Percentiles rank a stretch among this genome's conserved stretches.
Conservation (phyloP, 441 rosid genomes). For the Euphorbia corollata region DNA sequence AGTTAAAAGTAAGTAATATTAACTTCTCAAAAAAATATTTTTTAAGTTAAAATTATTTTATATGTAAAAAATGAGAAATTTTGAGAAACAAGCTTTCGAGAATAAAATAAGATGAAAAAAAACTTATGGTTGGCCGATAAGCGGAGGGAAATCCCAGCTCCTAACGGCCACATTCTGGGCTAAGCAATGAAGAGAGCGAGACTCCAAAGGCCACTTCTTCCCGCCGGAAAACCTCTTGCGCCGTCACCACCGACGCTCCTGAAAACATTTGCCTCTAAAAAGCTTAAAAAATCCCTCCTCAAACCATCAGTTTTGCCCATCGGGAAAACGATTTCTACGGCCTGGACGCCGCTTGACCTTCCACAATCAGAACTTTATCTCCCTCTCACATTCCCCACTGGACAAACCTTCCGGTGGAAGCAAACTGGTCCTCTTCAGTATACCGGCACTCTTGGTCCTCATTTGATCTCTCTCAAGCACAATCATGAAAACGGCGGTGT, state of each 20-base stretch:
- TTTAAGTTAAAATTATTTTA: too few species aligned
- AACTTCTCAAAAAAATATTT: too few species aligned
- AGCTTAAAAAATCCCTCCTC: slow-evolving; percentile 26
- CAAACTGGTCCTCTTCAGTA: slow-evolving; percentile 61
- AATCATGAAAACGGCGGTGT: slow-evolving; percentile 37
- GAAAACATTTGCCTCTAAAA: neutral
- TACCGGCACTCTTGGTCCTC: slow-evolving; percentile 75
- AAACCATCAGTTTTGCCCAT: slow-evolving; percentile 7
- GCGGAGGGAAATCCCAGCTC: neutral
- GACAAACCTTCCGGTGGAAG: slow-evolving; percentile 96
- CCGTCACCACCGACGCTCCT: slow-evolving; percentile 26
- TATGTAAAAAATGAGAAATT: too few species aligned
- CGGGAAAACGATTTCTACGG: neutral
- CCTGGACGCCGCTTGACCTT: slow-evolving; percentile 54
- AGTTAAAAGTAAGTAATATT: too few species aligned
- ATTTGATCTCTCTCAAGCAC: slow-evolving; percentile 68
- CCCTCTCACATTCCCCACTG: slow-evolving; percentile 85
- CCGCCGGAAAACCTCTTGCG: slow-evolving; percentile 19
- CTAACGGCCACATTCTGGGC: neutral
- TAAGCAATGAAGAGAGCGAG: slow-evolving; percentile 42
- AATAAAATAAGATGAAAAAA: too few species aligned
- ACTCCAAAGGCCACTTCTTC: slow-evolving; percentile 20
- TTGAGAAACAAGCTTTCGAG: too few species aligned
- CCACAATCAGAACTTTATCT: slow-evolving; percentile 54
- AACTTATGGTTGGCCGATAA: too few species aligned